A percentile compares a stretch with the other conserved stretches of the same genome.
Evolutionary conservation across 2,329 filamentous ascomycete species (phyloP).

Genomic region (Ascochyta pisi): DNA sequence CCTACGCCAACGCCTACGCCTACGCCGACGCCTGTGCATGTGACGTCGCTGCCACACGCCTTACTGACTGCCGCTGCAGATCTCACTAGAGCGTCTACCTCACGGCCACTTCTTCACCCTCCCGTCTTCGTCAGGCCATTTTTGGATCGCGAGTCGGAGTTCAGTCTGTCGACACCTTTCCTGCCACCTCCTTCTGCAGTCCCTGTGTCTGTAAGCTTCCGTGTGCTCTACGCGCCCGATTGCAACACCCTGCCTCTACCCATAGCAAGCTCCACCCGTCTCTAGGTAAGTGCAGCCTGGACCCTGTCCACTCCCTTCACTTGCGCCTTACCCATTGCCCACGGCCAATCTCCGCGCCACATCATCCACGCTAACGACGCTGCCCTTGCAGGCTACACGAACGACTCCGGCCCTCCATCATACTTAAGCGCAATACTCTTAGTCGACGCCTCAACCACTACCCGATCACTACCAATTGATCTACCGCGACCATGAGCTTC

Average conservation of each 20-base stretch:
- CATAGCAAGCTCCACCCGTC: conserved; percentile 22
- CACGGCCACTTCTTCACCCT: conserved; percentile 44
- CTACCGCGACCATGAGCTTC: conserved; percentile 65
- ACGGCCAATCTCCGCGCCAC: conserved; percentile 15
- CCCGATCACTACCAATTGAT: conserved; percentile 28
- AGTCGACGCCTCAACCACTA: conserved; percentile 21
- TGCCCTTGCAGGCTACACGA: conserved; percentile 31
- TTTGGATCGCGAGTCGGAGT: conserved; percentile 41
- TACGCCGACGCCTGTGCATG: conserved; percentile 40
- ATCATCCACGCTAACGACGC: conserved; percentile 39
- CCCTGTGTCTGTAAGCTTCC: conserved; percentile 31
- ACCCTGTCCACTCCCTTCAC: conserved; percentile 13
- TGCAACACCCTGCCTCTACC: conserved; percentile 23
- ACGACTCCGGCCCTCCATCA: conserved; percentile 35
- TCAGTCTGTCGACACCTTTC: conserved; percentile 40
- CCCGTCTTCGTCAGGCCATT: conserved; percentile 21
- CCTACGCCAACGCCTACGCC: conserved; percentile 27
- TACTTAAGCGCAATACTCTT: conserved; percentile 41
- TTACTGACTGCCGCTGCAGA: conserved; percentile 30
- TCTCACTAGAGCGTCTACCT: conserved; percentile 24
- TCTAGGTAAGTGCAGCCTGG: conserved; percentile 39
- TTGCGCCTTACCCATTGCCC: conserved; percentile 10
- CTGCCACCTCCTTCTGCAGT: conserved; percentile 33
- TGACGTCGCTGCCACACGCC: conserved; percentile 33
- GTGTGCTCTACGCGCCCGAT: conserved; percentile 25